Base-by-base conservation (phyloP, 495 filamentous ascomycete genomes). In the Trichoderma parareesei region DNA sequence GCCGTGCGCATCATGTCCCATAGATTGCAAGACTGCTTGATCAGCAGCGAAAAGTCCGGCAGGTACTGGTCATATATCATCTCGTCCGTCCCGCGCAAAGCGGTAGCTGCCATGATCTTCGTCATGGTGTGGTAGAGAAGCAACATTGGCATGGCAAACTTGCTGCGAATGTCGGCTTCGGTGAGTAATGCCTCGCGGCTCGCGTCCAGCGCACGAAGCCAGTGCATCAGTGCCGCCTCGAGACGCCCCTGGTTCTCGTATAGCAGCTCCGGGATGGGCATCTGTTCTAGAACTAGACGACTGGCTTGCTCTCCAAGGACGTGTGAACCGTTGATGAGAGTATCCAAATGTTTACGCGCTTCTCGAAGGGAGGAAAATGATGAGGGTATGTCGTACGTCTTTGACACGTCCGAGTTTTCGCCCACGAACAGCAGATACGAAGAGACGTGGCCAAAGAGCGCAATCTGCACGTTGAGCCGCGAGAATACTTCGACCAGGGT, bases 91-190 rank as follows among this genome's bases (percentile, higher is more conserved):
- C 64, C 60, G 1, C 63, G 69, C 3, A 83, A 68, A 59, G 76
- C 77, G 0, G 77, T 78, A 20, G 71, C 71, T 5, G 67, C 63
- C 74, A 82, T 83, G 64, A 85, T 78, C 16, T 63, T 71, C 0
- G 77, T 75, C 77, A 85, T 80, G 60, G 68, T 72, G 67, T 82
- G 73, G 66, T 82, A 80, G 6, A 74, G 38, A 10, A 63, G 68
- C 11, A 85, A 72, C n/a, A 85, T 62, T 2, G 65, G 53, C 41
- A 69, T 64, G 14, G 48, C 67, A 57, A 73, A 66, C 64, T 3
- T 11, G 9, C 3, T 35, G 49, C 49, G 49, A 18, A 18, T n/a
- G n/a, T 13, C 13, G n/a, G 37, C 35, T 11, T 4, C 2, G n/a
- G 9, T 13, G 13, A 68, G 65, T 38, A 46, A 38, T 6, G 65